A percentile compares a stretch with the other conserved stretches of the same genome.
phyloP scores from a whole-genome alignment of 1,284 basidiomycete genomes.

The Moesziomyces antarcticus region DNA sequence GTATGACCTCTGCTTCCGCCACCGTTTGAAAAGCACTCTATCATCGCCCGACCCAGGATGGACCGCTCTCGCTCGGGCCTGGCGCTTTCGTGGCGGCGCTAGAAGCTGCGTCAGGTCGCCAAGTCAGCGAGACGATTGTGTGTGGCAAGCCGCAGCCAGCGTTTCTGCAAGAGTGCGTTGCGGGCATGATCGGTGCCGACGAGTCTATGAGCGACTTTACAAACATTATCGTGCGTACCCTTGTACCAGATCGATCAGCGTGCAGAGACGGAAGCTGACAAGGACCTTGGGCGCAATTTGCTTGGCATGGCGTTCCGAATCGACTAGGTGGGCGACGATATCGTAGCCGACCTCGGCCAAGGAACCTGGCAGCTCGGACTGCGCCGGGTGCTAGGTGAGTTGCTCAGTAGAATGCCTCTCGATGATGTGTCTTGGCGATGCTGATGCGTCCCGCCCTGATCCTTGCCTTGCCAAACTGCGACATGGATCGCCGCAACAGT shows the following conservation, averaged over 20 bases:
- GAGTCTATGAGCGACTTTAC: slow-evolving; percentile 12
- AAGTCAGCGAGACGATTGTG: slow-evolving; percentile 14
- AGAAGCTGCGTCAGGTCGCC: slow-evolving; percentile 24
- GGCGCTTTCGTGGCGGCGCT: slow-evolving; percentile 42
- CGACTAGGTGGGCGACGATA: slow-evolving; percentile 42
- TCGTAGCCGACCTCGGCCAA: slow-evolving; percentile 41
- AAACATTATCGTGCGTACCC: slow-evolving; percentile 42
- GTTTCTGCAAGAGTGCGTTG: slow-evolving; percentile 41
- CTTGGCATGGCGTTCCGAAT: not conserved
- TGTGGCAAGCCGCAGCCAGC: slow-evolving; percentile 40
- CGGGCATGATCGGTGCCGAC: slow-evolving; percentile 23
- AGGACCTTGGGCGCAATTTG: not conserved
- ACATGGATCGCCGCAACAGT: slow-evolving; percentile 7
- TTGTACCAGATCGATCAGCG: too few relatives aligned
- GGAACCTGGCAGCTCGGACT: slow-evolving; percentile 44
- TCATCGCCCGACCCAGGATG: slow-evolving; percentile 29
- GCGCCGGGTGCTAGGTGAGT: slow-evolving; percentile 38
- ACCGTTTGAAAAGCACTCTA: slow-evolving; percentile 25
- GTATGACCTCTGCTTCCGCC: not conserved
- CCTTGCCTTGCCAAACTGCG: not conserved
- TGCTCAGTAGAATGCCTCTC: not conserved
- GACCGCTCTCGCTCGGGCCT: slow-evolving; percentile 36
- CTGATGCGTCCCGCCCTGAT: too few relatives aligned
- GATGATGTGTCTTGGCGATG: not conserved
- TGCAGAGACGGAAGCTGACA: too few relatives aligned